Base-by-base conservation (phyloP, 106 monocot species). In the Allium sativum region DNA sequence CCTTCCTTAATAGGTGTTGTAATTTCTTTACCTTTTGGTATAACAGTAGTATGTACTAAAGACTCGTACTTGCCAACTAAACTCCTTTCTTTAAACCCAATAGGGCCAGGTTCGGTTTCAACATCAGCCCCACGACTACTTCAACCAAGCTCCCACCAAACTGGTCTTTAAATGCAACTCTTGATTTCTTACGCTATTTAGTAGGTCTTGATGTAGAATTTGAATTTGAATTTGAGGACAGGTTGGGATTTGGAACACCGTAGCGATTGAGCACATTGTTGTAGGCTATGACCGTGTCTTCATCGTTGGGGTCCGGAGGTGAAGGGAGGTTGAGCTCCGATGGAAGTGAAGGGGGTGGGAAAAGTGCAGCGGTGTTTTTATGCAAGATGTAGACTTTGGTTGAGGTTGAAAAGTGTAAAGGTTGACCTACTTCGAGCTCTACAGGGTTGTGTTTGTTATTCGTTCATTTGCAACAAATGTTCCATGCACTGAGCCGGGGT, bases 31-130 rank as follows among this genome's bases (percentile, higher is more conserved):
- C 96, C 96, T 72, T 91, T 98, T 15, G 91, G 96, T 58, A 98
- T 88, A 7, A 98, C 76, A 19, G 82, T 91, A 41, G 82, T 69
- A 42, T 98, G 96, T 8, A 98, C 85, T 50, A 98, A 82, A 58
- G 91, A 98, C 68, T 98, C 96, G 47, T 98, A 98, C 56, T 98
- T 98, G 0, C 91, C 96, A 61, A 98, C 91, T 65, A 98, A 82
- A 78, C 91, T 98, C 15, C 96, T 91, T 70, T 98, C 96, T 65
- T 91, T 98, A 12, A 98, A 78, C 19, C 84, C 96, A 45, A 91
- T 70, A n/a, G 96, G 96, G 43, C 96, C 96, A 7, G 91, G 91
- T 52, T 82, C 87, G 50, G 91, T 90, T 42, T 88, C 96, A 58
- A 98, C 82, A 70, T 91, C 96, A 42, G 76, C 87, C 57, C 96